Evolutionary conservation across 768 basidiomycete species (phyloP).

Genomic region (Calvatia gigantea): DNA sequence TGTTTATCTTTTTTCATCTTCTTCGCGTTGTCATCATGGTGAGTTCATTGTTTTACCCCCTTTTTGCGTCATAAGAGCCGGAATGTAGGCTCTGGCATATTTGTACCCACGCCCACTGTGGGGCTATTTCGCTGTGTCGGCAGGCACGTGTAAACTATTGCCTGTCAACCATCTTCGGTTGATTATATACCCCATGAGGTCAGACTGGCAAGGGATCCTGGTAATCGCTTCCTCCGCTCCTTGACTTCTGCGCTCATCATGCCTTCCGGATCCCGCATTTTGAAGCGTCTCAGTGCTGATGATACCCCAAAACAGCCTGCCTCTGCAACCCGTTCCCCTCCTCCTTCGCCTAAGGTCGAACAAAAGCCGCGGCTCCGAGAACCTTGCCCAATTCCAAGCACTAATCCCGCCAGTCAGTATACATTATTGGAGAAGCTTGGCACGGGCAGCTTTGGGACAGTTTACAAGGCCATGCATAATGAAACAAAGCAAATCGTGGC

Average conservation of each 20-base stretch:
- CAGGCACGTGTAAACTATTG: conserved; percentile 2
- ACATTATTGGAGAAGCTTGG: conserved; percentile 95
- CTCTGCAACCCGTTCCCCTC: conserved; percentile 38
- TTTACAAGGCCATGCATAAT: conserved; percentile 97
- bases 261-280: conserved; percentile 15
- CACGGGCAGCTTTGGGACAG: conserved; percentile 93
- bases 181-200: conserved; percentile 22
- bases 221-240: conserved; percentile 10
- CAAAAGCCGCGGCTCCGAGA: conserved; percentile 41
- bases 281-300: conserved; percentile 12
- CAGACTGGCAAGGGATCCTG: conserved; percentile 12
- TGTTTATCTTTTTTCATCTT: not conserved
- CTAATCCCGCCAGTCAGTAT: conserved; percentile 86
- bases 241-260: conserved; percentile 11
- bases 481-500: conserved; percentile 94
- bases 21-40: not conserved
- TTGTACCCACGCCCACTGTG: conserved; percentile 4
- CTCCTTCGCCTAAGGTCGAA: conserved; percentile 47
- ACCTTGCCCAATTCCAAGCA: conserved; percentile 68
- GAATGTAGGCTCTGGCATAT: not conserved
- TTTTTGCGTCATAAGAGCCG: conserved; percentile 1
- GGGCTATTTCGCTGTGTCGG: conserved; percentile 2
- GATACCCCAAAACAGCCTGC: conserved; percentile 32
- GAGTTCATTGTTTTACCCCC: not conserved
- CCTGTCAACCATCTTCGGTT: conserved; percentile 15